Conservation (phyloP, 2,329 filamentous ascomycete species). For the Monosporascus sp. region DNA sequence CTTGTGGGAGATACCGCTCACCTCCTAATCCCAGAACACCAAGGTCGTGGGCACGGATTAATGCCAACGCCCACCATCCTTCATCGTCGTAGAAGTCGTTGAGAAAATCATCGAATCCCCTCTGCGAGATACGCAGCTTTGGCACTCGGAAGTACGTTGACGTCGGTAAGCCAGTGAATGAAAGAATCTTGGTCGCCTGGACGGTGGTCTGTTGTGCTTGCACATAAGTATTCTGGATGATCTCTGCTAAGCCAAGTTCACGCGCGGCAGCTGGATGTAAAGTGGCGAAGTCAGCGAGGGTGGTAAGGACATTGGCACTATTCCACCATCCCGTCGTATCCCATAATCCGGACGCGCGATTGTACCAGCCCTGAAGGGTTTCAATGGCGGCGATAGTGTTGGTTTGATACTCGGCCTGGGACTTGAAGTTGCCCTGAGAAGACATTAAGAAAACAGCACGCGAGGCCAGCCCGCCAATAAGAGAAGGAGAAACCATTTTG, state of each 20-base stretch:
- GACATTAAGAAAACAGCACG: slow-evolving; percentile 27
- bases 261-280: slow-evolving; percentile 8
- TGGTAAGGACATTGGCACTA: slow-evolving; percentile 52
- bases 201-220: slow-evolving; percentile 25
- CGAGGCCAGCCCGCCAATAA: slow-evolving; percentile 23
- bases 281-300: slow-evolving; percentile 38
- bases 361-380: slow-evolving; percentile 49
- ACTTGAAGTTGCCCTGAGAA: slow-evolving; percentile 16
- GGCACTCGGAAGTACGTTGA: slow-evolving; percentile 22
- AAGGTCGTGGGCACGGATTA: slow-evolving; percentile 50
- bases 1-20: slow-evolving; percentile 43
- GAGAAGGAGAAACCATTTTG: slow-evolving; percentile 25
- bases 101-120: slow-evolving; percentile 41
- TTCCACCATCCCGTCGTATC: slow-evolving; percentile 58
- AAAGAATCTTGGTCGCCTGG: slow-evolving; percentile 20
- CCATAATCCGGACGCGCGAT: slow-evolving; percentile 48
- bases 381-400: slow-evolving; percentile 21
- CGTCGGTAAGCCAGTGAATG: slow-evolving; percentile 16
- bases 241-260: slow-evolving; percentile 19
- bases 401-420: slow-evolving; percentile 18
- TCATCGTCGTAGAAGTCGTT: slow-evolving; percentile 58
- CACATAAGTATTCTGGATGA: slow-evolving; percentile 27
- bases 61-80: slow-evolving; percentile 57
- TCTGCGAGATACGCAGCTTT: slow-evolving; percentile 18
- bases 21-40: slow-evolving; percentile 31